Conservation (phyloP, 2,329 filamentous ascomycete species). For the Calonectria pseudoturangicola region DNA sequence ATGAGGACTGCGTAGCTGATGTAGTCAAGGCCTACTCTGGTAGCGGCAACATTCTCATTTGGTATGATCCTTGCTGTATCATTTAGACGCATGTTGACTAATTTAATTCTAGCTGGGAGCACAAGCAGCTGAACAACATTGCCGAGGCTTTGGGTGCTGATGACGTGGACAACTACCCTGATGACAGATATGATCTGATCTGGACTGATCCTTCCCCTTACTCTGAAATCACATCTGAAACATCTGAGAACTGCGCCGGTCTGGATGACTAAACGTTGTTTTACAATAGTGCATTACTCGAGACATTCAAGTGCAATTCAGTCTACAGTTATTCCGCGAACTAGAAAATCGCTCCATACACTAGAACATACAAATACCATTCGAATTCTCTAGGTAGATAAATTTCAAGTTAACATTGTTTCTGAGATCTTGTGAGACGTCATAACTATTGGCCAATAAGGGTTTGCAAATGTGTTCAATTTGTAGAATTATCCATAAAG, state of each 20-base stretch:
- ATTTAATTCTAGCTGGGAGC: conserved; percentile 71
- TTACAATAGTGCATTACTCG: background rate
- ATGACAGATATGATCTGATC: conserved; percentile 71
- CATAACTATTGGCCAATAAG: too few relatives aligned
- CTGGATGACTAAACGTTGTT: conserved; percentile 61
- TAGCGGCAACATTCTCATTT: conserved; percentile 75
- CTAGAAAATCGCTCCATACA: too few relatives aligned
- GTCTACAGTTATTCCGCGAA: too few relatives aligned
- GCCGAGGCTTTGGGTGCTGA: conserved; percentile 70
- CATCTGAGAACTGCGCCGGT: conserved; percentile 72
- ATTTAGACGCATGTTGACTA: background rate
- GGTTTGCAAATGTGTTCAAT: too few relatives aligned
- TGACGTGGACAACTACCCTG: conserved; percentile 69
- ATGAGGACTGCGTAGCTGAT: conserved; percentile 71
- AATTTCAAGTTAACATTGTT: background rate
- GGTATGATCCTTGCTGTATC: conserved; percentile 53
- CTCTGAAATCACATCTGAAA: conserved; percentile 63
- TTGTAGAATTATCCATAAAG: background rate
- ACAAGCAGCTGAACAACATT: conserved; percentile 71
- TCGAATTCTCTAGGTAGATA: background rate
- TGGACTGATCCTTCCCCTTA: conserved; percentile 75
- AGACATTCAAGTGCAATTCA: background rate
- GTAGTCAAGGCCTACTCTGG: conserved; percentile 68
- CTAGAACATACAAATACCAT: too few relatives aligned
- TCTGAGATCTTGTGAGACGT: too few relatives aligned